Base-by-base conservation (phyloP, 331 rosid genomes). In the Malus hybrid region DNA sequence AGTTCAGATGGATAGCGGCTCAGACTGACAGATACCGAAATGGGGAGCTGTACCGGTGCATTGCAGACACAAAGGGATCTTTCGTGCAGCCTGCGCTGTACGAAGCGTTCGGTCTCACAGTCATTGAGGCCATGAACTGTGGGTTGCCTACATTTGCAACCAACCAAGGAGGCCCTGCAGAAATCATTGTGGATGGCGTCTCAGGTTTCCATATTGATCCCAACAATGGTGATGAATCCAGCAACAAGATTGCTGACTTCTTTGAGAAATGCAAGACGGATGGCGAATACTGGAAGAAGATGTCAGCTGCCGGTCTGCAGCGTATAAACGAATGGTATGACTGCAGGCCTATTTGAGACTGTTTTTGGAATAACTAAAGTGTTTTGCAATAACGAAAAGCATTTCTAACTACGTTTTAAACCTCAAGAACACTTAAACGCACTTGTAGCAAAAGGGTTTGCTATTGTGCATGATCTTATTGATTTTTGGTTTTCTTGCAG, bases 31-130 rank as follows among this genome's bases (percentile, higher is more conserved):
- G 97, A 10, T 79, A 87, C 12, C 89, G 95, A 27, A 94, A 94
- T 1, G 90, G 90, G 32, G 98, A 94, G 82, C 74, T 94, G 12
- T 94, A 94, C 84, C 88, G 98, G 52, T 88, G 75, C 77, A 87
- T 93, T 27, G 91, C 96, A 0, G 98, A 93, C 29, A 78, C 96
- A 56, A 93, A 85, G 78, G 98, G 96, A 68, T 93, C 97, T 69
- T 93, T 93, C 76, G 98, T 93, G 86, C 98, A 93, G 79, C 98
- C 98, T 56, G 97, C 98, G 73, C 48, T 88, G 69, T 91, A 93
- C 48, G 98, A 93, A 73, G 98, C 96, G 3, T 93, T 93, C 75
- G 98, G 98, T 42, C 91, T 93, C 6, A 93, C 98, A 20, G 98
- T 93, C 44, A 88, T 93, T 57, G 98, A 93, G 81, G 98, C 98